Percentiles rank a stretch among this genome's conserved stretches.
These are phyloP conservation scores for Coleophoma crateriformis DNA, from an alignment of 2,329 filamentous ascomycete genomes.

Conservation along the genomic window DNA sequence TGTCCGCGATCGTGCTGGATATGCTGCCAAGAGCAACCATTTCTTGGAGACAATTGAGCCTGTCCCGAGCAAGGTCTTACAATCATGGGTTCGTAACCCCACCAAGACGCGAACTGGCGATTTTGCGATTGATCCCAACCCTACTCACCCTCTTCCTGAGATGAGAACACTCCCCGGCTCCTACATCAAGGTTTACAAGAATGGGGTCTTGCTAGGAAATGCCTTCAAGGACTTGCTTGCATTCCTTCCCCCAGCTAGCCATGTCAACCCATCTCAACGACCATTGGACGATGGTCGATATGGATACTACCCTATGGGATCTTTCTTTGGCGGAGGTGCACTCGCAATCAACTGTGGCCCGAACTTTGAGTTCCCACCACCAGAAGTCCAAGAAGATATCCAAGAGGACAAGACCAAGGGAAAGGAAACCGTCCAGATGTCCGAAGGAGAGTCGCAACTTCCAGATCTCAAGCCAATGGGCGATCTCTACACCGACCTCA, in stretches of 20 bases:
- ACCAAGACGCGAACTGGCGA: slow-evolving; percentile 27
- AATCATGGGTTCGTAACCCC: slow-evolving; percentile 27
- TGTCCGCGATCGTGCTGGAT: slow-evolving; percentile 89
- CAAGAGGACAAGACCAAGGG: neutral
- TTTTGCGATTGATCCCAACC: slow-evolving; percentile 53
- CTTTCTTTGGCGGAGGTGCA: slow-evolving; percentile 84
- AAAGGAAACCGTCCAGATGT: neutral
- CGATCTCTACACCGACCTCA: neutral
- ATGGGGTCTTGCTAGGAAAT: slow-evolving; percentile 79
- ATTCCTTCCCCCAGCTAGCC: slow-evolving; percentile 86
- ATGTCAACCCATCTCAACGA: slow-evolving; percentile 44
- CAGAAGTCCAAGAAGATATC: slow-evolving; percentile 31
- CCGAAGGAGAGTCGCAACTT: too few species aligned
- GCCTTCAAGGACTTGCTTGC: slow-evolving; percentile 83
- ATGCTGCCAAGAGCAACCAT: slow-evolving; percentile 87
- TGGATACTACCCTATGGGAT: slow-evolving; percentile 92
- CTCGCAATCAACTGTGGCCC: slow-evolving; percentile 93
- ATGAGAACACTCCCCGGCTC: slow-evolving; percentile 83
- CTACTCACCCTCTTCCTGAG: slow-evolving; percentile 67
- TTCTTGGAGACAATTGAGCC: slow-evolving; percentile 83
- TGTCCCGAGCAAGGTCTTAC: slow-evolving; percentile 46
- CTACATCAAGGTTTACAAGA: slow-evolving; percentile 86
- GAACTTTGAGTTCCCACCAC: slow-evolving; percentile 84
- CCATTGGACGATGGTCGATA: slow-evolving; percentile 92
- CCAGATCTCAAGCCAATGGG: neutral